phyloP scores from a whole-genome alignment of 1,139 yeast genomes.

The Suhomyces kunorum region DNA sequence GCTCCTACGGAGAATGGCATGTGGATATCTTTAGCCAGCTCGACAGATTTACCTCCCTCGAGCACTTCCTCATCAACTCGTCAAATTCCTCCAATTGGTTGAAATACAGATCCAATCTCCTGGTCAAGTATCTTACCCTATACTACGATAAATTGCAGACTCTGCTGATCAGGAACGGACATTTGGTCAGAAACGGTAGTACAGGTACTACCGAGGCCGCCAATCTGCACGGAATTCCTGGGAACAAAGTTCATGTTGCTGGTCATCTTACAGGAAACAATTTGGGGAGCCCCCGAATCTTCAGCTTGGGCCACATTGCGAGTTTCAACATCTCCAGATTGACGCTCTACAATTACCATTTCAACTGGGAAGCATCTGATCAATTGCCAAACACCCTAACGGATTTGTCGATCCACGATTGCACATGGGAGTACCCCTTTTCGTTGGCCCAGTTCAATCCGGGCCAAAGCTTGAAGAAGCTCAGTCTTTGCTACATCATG shows the following conservation, averaged over 20 bases:
- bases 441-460: slow-evolving; percentile 35
- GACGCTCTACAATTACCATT: slow-evolving; percentile 32
- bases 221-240: slow-evolving; percentile 6
- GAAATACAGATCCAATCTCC: slow-evolving; percentile 31
- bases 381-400: slow-evolving; percentile 6
- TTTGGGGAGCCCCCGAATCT: slow-evolving; percentile 26
- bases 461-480: slow-evolving; percentile 22
- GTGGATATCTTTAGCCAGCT: slow-evolving; percentile 30
- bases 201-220: background rate
- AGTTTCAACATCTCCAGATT: slow-evolving; percentile 27
- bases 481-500: slow-evolving; percentile 30
- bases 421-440: slow-evolving; percentile 51
- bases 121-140: slow-evolving; percentile 26
- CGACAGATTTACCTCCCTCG: slow-evolving; percentile 24
- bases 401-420: slow-evolving; percentile 29
- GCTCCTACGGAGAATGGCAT: slow-evolving; percentile 48
- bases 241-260: slow-evolving; percentile 10
- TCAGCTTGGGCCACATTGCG: slow-evolving; percentile 35
- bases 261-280: slow-evolving; percentile 12
- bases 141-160: slow-evolving; percentile 18
- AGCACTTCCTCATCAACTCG: slow-evolving; percentile 31
- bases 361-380: slow-evolving; percentile 32
- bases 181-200: slow-evolving; percentile 3
- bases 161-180: slow-evolving; percentile 8
- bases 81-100: slow-evolving; percentile 46